Conservation (phyloP, 768 basidiomycete species). For the Mycena galopus region DNA sequence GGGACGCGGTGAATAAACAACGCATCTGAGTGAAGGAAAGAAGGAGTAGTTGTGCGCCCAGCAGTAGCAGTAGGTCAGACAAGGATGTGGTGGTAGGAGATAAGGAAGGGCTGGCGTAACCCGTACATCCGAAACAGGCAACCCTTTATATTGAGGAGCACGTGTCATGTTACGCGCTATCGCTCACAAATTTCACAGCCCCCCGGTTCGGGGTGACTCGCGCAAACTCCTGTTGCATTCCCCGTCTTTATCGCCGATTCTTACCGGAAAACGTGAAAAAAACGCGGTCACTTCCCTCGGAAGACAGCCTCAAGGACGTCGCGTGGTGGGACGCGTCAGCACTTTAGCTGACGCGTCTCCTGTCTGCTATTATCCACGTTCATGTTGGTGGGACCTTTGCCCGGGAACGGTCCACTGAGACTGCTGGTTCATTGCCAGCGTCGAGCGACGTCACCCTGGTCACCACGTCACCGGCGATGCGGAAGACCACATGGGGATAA, state of each 20-base stretch:
- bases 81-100: background rate
- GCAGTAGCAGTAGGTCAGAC: background rate
- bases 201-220: background rate
- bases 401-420: too few species aligned
- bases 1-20: conserved; percentile 72
- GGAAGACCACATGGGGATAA: too few species aligned
- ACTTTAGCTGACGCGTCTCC: conserved; percentile 4
- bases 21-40: conserved; percentile 60
- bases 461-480: too few species aligned
- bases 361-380: background rate
- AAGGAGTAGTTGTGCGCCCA: conserved; percentile 22
- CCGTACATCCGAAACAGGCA: background rate
- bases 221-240: background rate
- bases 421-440: too few species aligned
- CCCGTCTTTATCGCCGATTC: background rate
- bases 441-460: too few species aligned
- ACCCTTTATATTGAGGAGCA: background rate
- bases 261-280: background rate
- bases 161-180: background rate
- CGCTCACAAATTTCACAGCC: background rate
- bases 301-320: conserved; percentile 1
- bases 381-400: too few species aligned
- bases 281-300: conserved; percentile 14
- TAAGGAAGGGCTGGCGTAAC: conserved; percentile 10
- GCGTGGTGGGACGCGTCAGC: conserved; percentile 11